Base-by-base conservation (phyloP, 495 filamentous ascomycete species). In the Oidiodendron maius region DNA sequence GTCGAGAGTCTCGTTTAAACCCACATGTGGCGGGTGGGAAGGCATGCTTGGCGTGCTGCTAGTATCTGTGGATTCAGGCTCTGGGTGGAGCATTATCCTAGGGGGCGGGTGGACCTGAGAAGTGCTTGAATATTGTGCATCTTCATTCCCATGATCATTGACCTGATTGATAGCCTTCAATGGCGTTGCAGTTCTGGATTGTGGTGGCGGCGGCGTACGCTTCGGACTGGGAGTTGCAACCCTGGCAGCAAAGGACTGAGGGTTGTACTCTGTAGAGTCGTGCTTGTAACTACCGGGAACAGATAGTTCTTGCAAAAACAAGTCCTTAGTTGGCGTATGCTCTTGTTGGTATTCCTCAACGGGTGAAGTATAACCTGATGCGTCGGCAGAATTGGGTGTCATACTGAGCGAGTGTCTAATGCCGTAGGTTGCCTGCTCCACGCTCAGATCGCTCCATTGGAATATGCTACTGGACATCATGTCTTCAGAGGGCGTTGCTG, bases 281-380 rank as follows among this genome's bases (percentile, higher is more conserved):
- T 50, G 28, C n/a, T 46, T 21, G 24, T 46, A 49, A 6, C 36
- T 42, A 18, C 48, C 52, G 28, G 48, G 45, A n/a, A 40, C 40
- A 3, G 44, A 46, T 12, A 40, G 44, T 50, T 55, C 47, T 42
- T 24, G 38, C 8, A 17, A n/a, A 38, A 52, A 50, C 11, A 15
- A 8, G 16, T 50, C 50, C n/a, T 56, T 53, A 1, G 49, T 52
- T 20, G 54, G 49, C n/a, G 46, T 53, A 8, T 24, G 23, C 13
- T 57, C 49, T 44, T 30, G 36, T 8, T 36, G 40, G 23, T 22
- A 26, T 8, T 70, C 63, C 32, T 67, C 61, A 13, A 69, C 66
- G 18, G 71, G 57, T 3, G 71, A 65, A 28, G 71, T 66, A 26
- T 67, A 64, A 40, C 81, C 63, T 76, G 83, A 78, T 34, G 83